phyloP scores from a whole-genome alignment of 1,284 basidiomycete genomes.

The Leccinum cinnamomeum region DNA sequence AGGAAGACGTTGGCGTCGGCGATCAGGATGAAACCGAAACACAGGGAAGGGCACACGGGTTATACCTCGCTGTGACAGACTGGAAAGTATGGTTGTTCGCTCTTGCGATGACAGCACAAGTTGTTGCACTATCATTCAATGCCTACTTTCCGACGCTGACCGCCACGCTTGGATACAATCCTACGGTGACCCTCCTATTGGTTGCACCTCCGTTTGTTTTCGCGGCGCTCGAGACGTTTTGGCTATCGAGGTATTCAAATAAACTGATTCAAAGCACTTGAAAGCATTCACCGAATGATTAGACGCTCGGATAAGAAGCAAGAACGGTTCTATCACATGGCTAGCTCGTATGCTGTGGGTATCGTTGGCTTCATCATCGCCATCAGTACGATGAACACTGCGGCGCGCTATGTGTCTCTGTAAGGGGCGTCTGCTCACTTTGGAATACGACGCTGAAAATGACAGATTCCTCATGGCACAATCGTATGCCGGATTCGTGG shows the following conservation, averaged over 20 bases:
- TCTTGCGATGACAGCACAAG: conserved; percentile 44
- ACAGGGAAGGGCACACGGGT: conserved; percentile 42
- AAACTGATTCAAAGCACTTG: conserved; percentile 20
- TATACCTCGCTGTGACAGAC: conserved; percentile 63
- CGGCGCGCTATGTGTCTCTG: conserved; percentile 67
- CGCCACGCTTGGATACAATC: conserved; percentile 67
- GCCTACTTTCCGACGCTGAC: conserved; percentile 73
- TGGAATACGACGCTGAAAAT: conserved; percentile 3
- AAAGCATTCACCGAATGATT: neutral
- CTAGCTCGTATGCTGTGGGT: conserved; percentile 51
- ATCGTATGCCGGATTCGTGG: conserved; percentile 66
- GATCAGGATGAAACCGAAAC: conserved; percentile 29
- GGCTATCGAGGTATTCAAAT: conserved; percentile 44
- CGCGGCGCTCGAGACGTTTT: conserved; percentile 55
- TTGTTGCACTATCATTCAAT: conserved; percentile 64
- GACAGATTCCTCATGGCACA: conserved; percentile 72
- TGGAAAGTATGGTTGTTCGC: conserved; percentile 62
- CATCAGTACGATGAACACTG: conserved; percentile 66
- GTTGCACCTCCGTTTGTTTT: conserved; percentile 83
- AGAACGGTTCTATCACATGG: conserved; percentile 69
- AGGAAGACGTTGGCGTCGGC: conserved; percentile 60
- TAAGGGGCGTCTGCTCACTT: conserved; percentile 35
- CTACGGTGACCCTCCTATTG: conserved; percentile 66
- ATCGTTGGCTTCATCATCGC: conserved; percentile 75
- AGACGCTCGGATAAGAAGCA: conserved; percentile 38